Base-by-base conservation (phyloP, 1,284 basidiomycete species). In the Ganoderma resinaceum region DNA sequence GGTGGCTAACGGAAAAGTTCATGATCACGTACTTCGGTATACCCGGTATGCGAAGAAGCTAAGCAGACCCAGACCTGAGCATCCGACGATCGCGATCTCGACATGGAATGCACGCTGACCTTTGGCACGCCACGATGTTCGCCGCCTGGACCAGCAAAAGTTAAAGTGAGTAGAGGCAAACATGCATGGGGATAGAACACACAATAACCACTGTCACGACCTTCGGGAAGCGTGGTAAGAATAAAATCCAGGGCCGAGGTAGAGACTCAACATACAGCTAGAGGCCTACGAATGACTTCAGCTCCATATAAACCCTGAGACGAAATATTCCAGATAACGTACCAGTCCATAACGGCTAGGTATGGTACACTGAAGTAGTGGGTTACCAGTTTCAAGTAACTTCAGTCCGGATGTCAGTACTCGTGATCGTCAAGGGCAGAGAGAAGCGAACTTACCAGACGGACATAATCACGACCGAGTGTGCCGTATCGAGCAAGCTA, bases 301-400 rank as follows among this genome's bases (percentile, higher is more conserved):
- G 23, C n/a, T 52, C 29, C 2, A 12, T 38, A 12, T 5, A 38
- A 38, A 38, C 23, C 46, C 8, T 2, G 20, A 20, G 42, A 43
- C 42, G 20, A 0, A 6, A 14, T 14, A 5, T 3, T 5, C 46
- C 3, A 60, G n/a, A 35, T n/a, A 6, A 31, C 29, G 1, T 4
- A 33, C 31, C 35, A 58, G 20, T 33, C 18, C 55, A 37, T 77
- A 68, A 80, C 78, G 49, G 77, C 70, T 29, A 81, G 71, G 72
- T 77, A 73, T 52, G 78, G 26, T 33, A 33, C 3, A 31, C 26
- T 33, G 29, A 55, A 31, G 52, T 55, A 55, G 31, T 55, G 14
- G 52, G 52, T 55, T 18, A 55, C 52, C 18, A 55, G 52, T 11
- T 55, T 55, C 29, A 31, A 55, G 18, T 55, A 55, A 20, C 52